These are phyloP conservation scores for Boletales sp. DNA, from an alignment of 768 basidiomycete genomes.

Conservation along the genomic window DNA sequence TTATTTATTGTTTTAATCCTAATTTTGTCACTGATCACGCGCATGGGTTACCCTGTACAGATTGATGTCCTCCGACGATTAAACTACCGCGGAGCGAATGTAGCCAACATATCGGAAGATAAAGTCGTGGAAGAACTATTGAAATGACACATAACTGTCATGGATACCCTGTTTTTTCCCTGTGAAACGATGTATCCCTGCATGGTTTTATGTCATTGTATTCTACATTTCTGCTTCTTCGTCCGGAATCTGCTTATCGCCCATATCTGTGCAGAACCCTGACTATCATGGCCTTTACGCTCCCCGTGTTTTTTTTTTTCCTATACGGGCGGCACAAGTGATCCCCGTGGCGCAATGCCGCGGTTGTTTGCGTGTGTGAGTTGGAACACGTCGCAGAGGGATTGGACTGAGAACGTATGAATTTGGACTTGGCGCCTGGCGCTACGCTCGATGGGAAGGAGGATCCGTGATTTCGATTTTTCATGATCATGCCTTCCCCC, in stretches of 20 bases:
- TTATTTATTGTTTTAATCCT: no score
- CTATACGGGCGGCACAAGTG: neutral
- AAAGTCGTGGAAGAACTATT: conserved; percentile 83
- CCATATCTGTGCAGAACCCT: conserved; percentile 7
- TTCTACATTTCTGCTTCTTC: conserved; percentile 16
- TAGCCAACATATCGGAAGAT: conserved; percentile 76
- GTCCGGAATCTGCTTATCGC: conserved; percentile 14
- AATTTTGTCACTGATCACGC: conserved; percentile 1
- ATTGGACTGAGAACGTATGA: no score
- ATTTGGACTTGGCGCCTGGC: no score
- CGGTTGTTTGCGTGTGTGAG: no score
- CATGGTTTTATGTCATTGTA: conserved; percentile 24
- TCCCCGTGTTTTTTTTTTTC: conserved; percentile 5
- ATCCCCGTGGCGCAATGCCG: no score
- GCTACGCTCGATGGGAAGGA: neutral
- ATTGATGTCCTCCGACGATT: conserved; percentile 84
- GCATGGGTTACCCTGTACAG: conserved; percentile 33
- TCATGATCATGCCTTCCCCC: neutral
- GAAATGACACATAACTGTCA: conserved; percentile 39
- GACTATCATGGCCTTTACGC: neutral
- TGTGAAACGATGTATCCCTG: conserved; percentile 24
- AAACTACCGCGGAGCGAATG: conserved; percentile 85
- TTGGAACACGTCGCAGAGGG: no score
- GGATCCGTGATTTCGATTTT: neutral
- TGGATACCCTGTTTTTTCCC: conserved; percentile 21